phyloP scores from a whole-genome alignment of 2,329 filamentous ascomycete species.

The Penicillium sp. region DNA sequence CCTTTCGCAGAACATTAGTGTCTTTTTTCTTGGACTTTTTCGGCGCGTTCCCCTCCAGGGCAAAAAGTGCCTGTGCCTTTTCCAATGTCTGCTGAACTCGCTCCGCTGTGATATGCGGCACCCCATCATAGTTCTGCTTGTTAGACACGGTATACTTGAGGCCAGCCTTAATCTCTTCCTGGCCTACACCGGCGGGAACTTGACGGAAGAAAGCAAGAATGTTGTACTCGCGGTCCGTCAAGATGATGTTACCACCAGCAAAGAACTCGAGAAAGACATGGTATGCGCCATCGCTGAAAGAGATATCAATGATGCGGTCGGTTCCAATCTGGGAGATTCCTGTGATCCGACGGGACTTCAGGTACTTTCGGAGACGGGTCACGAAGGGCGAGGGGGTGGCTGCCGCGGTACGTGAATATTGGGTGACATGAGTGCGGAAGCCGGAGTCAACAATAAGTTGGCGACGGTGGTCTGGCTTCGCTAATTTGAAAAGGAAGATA shows the following conservation, averaged over 20 bases:
- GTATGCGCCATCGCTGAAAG: constrained; percentile 88
- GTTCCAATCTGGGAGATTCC: constrained; percentile 81
- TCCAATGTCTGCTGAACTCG: constrained; percentile 67
- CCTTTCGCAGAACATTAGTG: constrained; percentile 72
- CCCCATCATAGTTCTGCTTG: constrained; percentile 75
- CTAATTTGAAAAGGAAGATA: constrained; percentile 92
- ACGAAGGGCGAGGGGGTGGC: constrained; percentile 83
- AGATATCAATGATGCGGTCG: constrained; percentile 85
- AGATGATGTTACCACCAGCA: constrained; percentile 87
- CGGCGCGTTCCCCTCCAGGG: constrained; percentile 37
- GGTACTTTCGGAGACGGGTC: constrained; percentile 74
- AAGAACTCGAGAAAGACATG: constrained; percentile 92
- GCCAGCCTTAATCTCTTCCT: constrained; percentile 76
- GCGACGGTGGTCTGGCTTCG: constrained; percentile 81
- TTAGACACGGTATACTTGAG: constrained; percentile 74
- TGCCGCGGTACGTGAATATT: constrained; percentile 82
- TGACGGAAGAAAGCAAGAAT: constrained; percentile 77
- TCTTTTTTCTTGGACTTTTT: constrained; percentile 72
- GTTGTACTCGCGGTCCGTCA: constrained; percentile 79
- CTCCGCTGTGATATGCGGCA: constrained; percentile 70
- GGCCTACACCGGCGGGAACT: constrained; percentile 75
- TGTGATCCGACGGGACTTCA: constrained; percentile 83
- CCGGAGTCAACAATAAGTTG: constrained; percentile 92
- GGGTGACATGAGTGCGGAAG: constrained; percentile 91
- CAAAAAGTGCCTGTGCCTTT: constrained; percentile 51